These are phyloP conservation scores for Bigelowiella natans DNA, from an alignment of 78 protist genomes.

Conservation along the genomic window DNA sequence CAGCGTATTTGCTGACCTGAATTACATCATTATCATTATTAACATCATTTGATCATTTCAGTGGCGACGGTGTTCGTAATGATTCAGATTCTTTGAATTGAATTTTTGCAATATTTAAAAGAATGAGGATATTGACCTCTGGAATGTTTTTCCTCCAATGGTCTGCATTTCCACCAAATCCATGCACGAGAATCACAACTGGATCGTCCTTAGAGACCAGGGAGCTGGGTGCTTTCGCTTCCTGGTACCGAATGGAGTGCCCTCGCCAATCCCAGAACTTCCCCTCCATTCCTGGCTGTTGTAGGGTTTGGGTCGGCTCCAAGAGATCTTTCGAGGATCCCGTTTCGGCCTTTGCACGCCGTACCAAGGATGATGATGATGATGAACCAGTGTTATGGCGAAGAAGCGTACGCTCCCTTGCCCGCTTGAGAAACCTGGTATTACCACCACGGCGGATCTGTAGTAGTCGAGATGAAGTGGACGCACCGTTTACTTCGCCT, in stretches of 20 bases:
- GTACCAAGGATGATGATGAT: no score
- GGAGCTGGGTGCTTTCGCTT: neutral
- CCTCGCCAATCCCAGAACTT: slow-evolving; percentile 10
- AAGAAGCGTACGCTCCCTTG: no score
- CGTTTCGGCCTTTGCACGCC: no score
- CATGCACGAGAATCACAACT: slow-evolving; percentile 17
- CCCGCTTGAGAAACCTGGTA: no score
- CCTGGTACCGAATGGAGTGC: neutral
- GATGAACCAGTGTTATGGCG: no score
- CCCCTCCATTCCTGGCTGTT: no score
- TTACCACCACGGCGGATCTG: no score
- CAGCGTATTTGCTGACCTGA: neutral
- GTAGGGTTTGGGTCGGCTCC: no score
- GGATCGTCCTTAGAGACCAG: neutral
- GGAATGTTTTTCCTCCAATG: slow-evolving; percentile 29
- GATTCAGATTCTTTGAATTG: neutral
- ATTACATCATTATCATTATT: neutral
- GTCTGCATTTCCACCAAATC: slow-evolving; percentile 31
- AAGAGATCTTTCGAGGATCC: no score
- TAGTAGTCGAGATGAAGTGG: no score
- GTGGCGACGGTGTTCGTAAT: neutral
- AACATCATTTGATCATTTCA: neutral
- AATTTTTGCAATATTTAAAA: neutral
- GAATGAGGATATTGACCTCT: neutral
- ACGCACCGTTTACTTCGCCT: no score